Percentiles rank a stretch among this genome's conserved stretches.
Conservation (phyloP, 2,329 filamentous ascomycete species). For the Thelonectria discophora region DNA sequence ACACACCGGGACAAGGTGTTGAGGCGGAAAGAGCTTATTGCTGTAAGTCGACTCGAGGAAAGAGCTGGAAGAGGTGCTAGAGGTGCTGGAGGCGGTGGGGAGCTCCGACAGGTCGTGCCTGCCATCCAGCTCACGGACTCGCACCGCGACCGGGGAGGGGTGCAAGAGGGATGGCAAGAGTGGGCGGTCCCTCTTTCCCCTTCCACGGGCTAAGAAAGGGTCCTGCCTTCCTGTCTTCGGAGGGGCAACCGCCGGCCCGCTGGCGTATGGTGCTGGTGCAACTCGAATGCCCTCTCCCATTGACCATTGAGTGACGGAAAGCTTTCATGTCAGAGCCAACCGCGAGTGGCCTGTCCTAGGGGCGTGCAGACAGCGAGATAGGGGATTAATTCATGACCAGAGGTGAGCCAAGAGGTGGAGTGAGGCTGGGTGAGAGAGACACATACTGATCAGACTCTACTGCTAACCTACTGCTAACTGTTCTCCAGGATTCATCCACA, state of each 20-base stretch:
- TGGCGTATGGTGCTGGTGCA: conserved; percentile 10
- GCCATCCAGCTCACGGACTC: not conserved
- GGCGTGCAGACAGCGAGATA: conserved; percentile 21
- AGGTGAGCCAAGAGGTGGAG: conserved; percentile 24
- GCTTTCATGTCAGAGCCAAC: conserved; percentile 38
- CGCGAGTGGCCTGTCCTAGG: conserved; percentile 27
- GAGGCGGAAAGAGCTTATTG: not conserved
- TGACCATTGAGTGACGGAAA: conserved; percentile 30
- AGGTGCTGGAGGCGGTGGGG: conserved; percentile 5
- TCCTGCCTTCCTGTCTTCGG: conserved; percentile 26
- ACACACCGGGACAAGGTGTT: not conserved
- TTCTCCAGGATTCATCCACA: not conserved
- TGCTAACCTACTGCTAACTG: too few relatives aligned
- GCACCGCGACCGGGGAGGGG: conserved; percentile 1
- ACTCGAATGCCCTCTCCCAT: conserved; percentile 12
- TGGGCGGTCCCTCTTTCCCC: conserved; percentile 3
- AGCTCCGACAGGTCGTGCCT: conserved; percentile 18
- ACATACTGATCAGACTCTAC: conserved; percentile 3
- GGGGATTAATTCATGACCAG: conserved; percentile 22
- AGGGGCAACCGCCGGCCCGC: conserved; percentile 21
- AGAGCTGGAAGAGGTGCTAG: not conserved
- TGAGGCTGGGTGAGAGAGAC: not conserved
- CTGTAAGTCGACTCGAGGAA: not conserved
- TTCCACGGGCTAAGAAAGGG: conserved; percentile 22
- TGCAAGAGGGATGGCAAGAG: not conserved